phyloP scores from a whole-genome alignment of 331 rosid genomes.

The Erythrophleum ivorense region DNA sequence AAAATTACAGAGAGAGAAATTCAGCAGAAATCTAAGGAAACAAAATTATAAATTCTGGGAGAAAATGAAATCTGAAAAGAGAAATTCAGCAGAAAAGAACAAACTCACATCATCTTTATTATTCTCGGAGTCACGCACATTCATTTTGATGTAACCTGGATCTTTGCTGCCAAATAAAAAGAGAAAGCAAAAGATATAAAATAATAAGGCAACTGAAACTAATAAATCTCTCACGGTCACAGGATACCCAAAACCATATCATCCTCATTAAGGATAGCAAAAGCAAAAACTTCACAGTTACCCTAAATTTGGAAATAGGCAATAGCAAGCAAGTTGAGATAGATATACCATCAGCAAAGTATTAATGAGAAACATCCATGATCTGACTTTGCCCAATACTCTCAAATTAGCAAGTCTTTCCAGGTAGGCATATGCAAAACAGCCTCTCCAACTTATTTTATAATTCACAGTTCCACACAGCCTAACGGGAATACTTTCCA shows the following conservation, averaged over 20 bases:
- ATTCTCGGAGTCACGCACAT: conserved; percentile 63
- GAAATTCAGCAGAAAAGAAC: conserved; percentile 14
- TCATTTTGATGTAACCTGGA: conserved; percentile 90
- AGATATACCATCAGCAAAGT: background rate
- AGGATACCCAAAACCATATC: conserved; percentile 1
- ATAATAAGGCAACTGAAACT: conserved; percentile 18
- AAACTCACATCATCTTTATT: conserved; percentile 87
- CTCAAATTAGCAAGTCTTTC: background rate
- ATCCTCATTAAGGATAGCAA: background rate
- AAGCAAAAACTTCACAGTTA: background rate
- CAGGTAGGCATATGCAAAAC: conserved; percentile 14
- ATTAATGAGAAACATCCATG: background rate
- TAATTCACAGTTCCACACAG: background rate
- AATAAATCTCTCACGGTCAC: background rate
- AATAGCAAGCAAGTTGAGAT: background rate
- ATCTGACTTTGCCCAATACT: conserved; percentile 5
- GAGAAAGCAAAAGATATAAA: conserved; percentile 5
- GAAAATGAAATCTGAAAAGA: background rate
- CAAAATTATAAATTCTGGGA: conserved; percentile 9
- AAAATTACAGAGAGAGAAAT: no score
- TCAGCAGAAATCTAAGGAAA: conserved; percentile 17
- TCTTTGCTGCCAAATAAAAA: conserved; percentile 75
- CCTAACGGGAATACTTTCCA: conserved; percentile 22
- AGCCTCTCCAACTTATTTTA: background rate
- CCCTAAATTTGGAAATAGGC: background rate